These are phyloP conservation scores for Zarea fungicola DNA, from an alignment of 2,329 filamentous ascomycete genomes.

Conservation along the genomic window DNA sequence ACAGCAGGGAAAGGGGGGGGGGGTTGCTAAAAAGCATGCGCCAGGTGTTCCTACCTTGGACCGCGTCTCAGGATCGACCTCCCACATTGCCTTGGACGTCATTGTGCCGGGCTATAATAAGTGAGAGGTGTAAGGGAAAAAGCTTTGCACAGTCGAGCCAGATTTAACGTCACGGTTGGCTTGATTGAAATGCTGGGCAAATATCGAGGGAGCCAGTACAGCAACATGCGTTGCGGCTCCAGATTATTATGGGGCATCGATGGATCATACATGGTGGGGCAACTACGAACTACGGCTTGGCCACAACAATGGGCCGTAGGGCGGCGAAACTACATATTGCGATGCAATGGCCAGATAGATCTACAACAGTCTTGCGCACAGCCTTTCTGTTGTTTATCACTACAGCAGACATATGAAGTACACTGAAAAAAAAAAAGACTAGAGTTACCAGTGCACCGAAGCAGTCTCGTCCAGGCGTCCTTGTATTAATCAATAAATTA, in stretches of 20 bases:
- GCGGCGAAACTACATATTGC: no score
- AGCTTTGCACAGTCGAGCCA: not conserved
- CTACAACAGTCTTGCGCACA: no score
- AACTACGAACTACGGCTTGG: slow-evolving; percentile 1
- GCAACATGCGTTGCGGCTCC: not conserved
- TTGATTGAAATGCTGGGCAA: slow-evolving; percentile 1
- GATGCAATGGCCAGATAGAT: no score
- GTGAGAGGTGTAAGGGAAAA: not conserved
- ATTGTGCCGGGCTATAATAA: slow-evolving; percentile 30
- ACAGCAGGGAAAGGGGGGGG: slow-evolving; percentile 4
- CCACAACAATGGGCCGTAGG: no score
- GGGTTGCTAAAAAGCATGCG: not conserved
- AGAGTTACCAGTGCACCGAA: not conserved
- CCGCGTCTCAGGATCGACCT: slow-evolving; percentile 95
- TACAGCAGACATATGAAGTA: no score
- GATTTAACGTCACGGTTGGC: not conserved
- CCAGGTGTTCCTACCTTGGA: slow-evolving; percentile 63
- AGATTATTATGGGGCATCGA: slow-evolving; percentile 11
- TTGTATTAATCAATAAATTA: slow-evolving; percentile 2
- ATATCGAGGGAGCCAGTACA: slow-evolving; percentile 2
- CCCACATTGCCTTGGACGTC: slow-evolving; percentile 85
- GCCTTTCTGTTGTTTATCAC: no score
- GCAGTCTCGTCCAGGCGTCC: not conserved
- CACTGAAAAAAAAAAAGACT: no score
- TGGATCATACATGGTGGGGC: slow-evolving; percentile 12